A percentile compares a stretch with the other conserved stretches of the same genome.
These are phyloP conservation scores for Hygrophila difformis DNA, from an alignment of 257 asterid genomes.

Conservation along the genomic window DNA sequence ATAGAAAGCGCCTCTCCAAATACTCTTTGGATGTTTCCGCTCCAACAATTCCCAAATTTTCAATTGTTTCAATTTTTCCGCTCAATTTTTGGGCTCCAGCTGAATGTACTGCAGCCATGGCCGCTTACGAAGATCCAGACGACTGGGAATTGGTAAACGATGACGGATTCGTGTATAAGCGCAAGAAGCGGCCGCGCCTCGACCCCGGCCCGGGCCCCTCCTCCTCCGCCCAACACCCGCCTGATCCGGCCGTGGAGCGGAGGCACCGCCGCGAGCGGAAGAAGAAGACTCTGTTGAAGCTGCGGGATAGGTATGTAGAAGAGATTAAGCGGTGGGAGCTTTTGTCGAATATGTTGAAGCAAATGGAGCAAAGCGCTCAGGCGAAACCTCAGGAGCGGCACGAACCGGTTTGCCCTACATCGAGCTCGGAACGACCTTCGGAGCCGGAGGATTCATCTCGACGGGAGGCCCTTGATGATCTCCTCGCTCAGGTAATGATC, in stretches of 20 bases:
- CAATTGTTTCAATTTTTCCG: neutral
- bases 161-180: conserved; percentile 8
- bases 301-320: conserved; percentile 30
- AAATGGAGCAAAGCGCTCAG: conserved; percentile 31
- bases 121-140: neutral
- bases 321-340: conserved; percentile 75
- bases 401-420: conserved; percentile 21
- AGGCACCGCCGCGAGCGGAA: conserved; percentile 42
- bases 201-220: conserved; percentile 14
- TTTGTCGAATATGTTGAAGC: conserved; percentile 50
- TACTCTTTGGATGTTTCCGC: neutral
- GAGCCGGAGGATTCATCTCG: conserved; percentile 22
- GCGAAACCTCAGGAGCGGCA: conserved; percentile 21
- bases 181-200: neutral
- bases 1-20: too few species aligned
- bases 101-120: neutral
- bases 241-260: conserved; percentile 53
- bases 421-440: conserved; percentile 16
- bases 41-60: neutral
- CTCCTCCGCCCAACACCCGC: conserved; percentile 29
- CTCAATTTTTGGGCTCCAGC: neutral
- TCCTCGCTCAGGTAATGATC: conserved; percentile 47
- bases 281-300: conserved; percentile 50
- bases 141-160: conserved; percentile 9
- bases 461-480: conserved; percentile 41